Conservation (phyloP, 2,329 filamentous ascomycete genomes). For the Aspergillus felis region DNA sequence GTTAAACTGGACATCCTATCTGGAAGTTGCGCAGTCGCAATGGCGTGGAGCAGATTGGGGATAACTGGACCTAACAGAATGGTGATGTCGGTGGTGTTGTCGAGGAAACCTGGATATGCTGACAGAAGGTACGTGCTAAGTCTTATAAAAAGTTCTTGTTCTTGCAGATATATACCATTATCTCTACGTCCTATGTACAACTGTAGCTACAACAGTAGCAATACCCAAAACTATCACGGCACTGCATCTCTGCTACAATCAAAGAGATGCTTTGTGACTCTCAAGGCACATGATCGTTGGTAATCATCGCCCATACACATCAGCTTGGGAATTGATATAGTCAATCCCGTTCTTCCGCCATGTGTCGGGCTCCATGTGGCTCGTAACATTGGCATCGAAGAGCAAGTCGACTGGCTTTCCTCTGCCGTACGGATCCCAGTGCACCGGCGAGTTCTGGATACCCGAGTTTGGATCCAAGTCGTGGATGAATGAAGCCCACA, state of each 20-base stretch:
- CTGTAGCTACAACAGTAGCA: neutral
- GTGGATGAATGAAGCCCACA: slow-evolving; percentile 52
- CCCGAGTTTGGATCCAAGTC: slow-evolving; percentile 44
- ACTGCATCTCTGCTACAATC: neutral
- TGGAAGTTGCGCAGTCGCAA: too few species aligned
- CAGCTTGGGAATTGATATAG: slow-evolving; percentile 27
- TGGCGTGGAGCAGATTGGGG: neutral
- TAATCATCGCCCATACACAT: slow-evolving; percentile 20
- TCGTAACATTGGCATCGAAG: slow-evolving; percentile 48
- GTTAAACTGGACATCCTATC: too few species aligned
- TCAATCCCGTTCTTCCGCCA: slow-evolving; percentile 38
- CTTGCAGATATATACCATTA: neutral
- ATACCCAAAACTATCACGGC: neutral
- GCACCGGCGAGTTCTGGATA: slow-evolving; percentile 16
- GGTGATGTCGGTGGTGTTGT: neutral
- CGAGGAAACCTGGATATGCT: too few species aligned
- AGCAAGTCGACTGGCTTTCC: slow-evolving; percentile 45
- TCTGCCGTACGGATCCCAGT: slow-evolving; percentile 46
- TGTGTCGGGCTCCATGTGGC: slow-evolving; percentile 43
- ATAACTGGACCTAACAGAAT: neutral
- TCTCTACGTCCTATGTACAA: neutral
- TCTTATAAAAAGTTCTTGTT: neutral
- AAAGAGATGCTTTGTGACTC: neutral
- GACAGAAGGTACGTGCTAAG: neutral
- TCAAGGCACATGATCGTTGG: neutral